Evolutionary conservation across 2,329 filamentous ascomycete genomes (phyloP), one percentile per base, ranked within the genome.

Genomic region (Aureobasidium lini): DNA sequence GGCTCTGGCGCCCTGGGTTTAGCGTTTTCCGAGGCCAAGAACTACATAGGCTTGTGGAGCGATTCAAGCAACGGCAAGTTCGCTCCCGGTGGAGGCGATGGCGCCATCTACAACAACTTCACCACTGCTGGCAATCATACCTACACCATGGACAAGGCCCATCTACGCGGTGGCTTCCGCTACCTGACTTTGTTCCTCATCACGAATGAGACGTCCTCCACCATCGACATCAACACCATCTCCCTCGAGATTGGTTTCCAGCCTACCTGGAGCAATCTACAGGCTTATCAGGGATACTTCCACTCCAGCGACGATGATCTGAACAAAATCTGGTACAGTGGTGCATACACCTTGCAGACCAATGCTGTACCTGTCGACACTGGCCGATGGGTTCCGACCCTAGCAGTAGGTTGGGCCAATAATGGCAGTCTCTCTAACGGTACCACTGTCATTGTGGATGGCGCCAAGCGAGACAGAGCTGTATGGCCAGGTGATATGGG

Each of bases 261-360:
- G 57, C 78, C 78, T 1, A 79, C 78, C 0, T 80, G 77, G 76
- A 69, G 78, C 2, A 73, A 76, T 49, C 63, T 76, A 7, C 67
- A 68, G 7, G 71, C 72, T 2, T 70, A 67, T 49, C 67, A 70
- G 34, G 75, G 75, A 1, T 76, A 76, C 62, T 67, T 68, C 61
- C 60, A 73, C 62, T 66, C 61, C 13, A 64, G 64, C n/a, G 68
- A 70, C 37, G 74, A 79, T 36, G 66, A 81, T 10, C 73, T 85
- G 53, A 83, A 84, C 66, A 73, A 75, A 6, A 79, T 82, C 49
- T 83, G 81, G 81, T 84, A 84, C 62, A 77, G 75, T 42, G 81
- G 72, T n/a, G 73, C 72, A 13, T 75, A 74, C 60, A 75, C 72
- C 0, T 56, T 73, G 11, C 73, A 75, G 34, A 73, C 71, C 1